Percentiles rank a stretch among this genome's conserved stretches.
phyloP scores from a whole-genome alignment of 805 yeast species.

The Candida fluviatilis region DNA sequence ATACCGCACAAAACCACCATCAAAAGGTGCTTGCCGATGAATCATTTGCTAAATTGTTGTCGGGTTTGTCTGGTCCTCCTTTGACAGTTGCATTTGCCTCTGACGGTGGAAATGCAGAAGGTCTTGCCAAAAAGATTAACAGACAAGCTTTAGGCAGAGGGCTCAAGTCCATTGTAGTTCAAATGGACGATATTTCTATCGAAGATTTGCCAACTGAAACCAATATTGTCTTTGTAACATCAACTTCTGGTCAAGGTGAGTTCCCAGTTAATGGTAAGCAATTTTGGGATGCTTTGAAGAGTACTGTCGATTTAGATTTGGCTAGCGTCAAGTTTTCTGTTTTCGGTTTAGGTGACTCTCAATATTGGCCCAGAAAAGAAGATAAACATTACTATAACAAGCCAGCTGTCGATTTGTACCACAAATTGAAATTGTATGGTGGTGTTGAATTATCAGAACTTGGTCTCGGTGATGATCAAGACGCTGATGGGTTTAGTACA shows the following conservation, averaged over 20 bases:
- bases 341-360: slow-evolving; percentile 77
- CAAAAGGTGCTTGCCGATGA: slow-evolving; percentile 69
- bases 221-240: slow-evolving; percentile 63
- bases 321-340: slow-evolving; percentile 54
- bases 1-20: slow-evolving; percentile 49
- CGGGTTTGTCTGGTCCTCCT: slow-evolving; percentile 91
- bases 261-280: slow-evolving; percentile 78
- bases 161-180: slow-evolving; percentile 57
- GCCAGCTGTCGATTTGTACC: slow-evolving; percentile 72
- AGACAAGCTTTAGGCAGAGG: slow-evolving; percentile 80
- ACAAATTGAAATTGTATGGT: slow-evolving; percentile 64
- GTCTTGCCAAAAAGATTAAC: slow-evolving; percentile 72
- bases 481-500: slow-evolving; percentile 90
- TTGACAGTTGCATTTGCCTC: slow-evolving; percentile 82
- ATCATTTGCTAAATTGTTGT: slow-evolving; percentile 73
- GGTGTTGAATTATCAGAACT: slow-evolving; percentile 69
- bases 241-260: slow-evolving; percentile 87
- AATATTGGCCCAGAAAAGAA: slow-evolving; percentile 96
- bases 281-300: slow-evolving; percentile 70
- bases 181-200: slow-evolving; percentile 68
- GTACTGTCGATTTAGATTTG: slow-evolving; percentile 60
- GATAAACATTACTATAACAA: slow-evolving; percentile 92
- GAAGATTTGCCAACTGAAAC: slow-evolving; percentile 73
- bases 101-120: slow-evolving; percentile 87
- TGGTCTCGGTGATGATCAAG: slow-evolving; percentile 96